Evolutionary conservation across 345 rosid species (phyloP), one percentile per base, ranked within the genome.

Genomic region (Eucalyptus lansdowneana): DNA sequence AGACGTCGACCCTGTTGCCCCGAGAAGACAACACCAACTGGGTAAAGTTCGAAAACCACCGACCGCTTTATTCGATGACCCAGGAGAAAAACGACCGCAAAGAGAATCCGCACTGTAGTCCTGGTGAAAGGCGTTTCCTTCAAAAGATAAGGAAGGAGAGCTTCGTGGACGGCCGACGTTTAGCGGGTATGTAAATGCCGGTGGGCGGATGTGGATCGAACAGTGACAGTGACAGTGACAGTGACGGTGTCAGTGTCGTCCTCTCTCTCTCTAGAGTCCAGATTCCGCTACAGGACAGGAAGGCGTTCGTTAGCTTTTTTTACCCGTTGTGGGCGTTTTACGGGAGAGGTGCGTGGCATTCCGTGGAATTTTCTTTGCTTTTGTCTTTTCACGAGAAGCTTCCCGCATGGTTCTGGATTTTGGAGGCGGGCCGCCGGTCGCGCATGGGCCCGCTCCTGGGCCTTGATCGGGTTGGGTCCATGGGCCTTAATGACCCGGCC

Each of bases 81-180:
- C 14, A 34, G 12, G 81, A 34, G 25, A 69, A 2, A 5, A 69
- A 17, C 12, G 42, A 3, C 25, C 14, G 22, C 81, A 34, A 16
- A 34, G 81, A 34, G 81, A 34, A 37, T 34, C 44, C 81, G 24
- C 81, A 34, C 45, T 10, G 4, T 19, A 3, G 45, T 72, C 22
- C 45, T 37, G 81, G 8, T 3, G 44, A 10, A 19, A 72, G 14
- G 25, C 4, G 11, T 4, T 72, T 22, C 40, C 22, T 42, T 21
- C 58, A 53, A 37, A 34, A 37, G 81, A 37, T 37, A 67, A 31
- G 2, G 11, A n/a, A 13, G 5, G 25, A 7, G 44, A 34, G 4
- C 6, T 17, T 17, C 11, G 81, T 11, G 25, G 2, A 9, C 0
- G 44, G 81, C 11, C 2, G 5, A 19, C 45, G 25, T 2, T 5